Evolutionary conservation across 2,329 filamentous ascomycete genomes (phyloP).

Genomic region (Cyphellophora attinorum): DNA sequence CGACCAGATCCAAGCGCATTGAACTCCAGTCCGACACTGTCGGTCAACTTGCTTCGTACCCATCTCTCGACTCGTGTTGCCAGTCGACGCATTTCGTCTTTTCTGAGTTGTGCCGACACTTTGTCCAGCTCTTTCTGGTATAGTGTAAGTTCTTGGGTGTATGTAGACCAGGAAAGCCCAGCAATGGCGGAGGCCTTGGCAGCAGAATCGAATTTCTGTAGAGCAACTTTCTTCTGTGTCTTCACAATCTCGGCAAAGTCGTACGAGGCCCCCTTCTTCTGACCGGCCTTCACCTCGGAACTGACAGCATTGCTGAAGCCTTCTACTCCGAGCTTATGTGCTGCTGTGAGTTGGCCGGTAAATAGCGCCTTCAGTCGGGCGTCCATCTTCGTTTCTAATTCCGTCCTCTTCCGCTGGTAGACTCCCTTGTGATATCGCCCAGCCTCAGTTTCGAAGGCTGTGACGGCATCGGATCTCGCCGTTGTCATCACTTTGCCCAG

Average conservation of each 20-base stretch:
- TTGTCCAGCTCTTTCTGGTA: slow-evolving; percentile 89
- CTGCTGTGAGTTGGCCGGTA: slow-evolving; percentile 75
- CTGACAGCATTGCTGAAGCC: slow-evolving; percentile 82
- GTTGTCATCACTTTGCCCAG: slow-evolving; percentile 65
- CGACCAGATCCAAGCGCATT: slow-evolving; percentile 88
- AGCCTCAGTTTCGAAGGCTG: slow-evolving; percentile 81
- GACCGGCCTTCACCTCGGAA: slow-evolving; percentile 77
- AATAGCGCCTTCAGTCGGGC: slow-evolving; percentile 80
- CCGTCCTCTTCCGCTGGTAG: slow-evolving; percentile 72
- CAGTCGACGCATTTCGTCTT: slow-evolving; percentile 91
- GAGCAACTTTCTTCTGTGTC: slow-evolving; percentile 65
- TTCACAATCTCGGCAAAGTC: slow-evolving; percentile 93
- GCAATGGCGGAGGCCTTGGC: slow-evolving; percentile 66
- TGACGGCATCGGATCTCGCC: slow-evolving; percentile 63
- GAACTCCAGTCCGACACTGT: slow-evolving; percentile 86
- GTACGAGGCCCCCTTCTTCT: slow-evolving; percentile 82
- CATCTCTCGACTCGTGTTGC: slow-evolving; percentile 87
- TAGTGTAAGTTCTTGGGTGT: slow-evolving; percentile 65
- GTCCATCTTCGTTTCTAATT: slow-evolving; percentile 81
- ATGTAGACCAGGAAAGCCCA: slow-evolving; percentile 79
- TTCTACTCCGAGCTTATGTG: slow-evolving; percentile 77
- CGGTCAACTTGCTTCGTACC: slow-evolving; percentile 78
- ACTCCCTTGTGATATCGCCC: slow-evolving; percentile 96
- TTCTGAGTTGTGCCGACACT: slow-evolving; percentile 72
- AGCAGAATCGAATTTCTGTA: slow-evolving; percentile 66